Percentiles rank a stretch among this genome's conserved stretches.
Conservation (phyloP, 306 rosid species). For the Cercis canadensis region DNA sequence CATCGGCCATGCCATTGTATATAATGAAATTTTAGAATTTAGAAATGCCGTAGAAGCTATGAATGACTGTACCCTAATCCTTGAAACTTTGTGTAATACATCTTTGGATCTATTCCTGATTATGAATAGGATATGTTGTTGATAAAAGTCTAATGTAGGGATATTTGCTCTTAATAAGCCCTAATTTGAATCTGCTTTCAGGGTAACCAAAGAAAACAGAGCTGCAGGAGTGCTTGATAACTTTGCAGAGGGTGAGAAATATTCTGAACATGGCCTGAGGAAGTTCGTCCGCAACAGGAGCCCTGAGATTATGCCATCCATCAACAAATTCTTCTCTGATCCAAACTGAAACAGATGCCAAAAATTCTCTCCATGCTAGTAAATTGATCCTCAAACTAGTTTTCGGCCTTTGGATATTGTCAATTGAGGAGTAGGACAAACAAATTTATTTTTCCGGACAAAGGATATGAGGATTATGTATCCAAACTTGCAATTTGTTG, state of each 20-base stretch:
- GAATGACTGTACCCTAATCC: not conserved
- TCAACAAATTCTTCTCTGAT: constrained; percentile 90
- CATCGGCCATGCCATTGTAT: too few species aligned
- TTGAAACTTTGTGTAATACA: not conserved
- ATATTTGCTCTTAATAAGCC: too few species aligned
- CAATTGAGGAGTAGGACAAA: constrained; percentile 38
- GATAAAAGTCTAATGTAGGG: too few species aligned
- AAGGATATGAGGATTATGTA: not conserved
- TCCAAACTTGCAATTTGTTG: constrained; percentile 12
- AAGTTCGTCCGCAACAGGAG: constrained; percentile 66
- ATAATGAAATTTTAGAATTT: not conserved
- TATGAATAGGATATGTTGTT: not conserved
- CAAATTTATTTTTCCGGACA: constrained; percentile 22
- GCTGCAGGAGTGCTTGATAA: constrained; percentile 91
- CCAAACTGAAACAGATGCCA: too few species aligned
- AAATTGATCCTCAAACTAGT: constrained; percentile 7
- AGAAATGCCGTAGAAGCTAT: constrained; percentile 5
- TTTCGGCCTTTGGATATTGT: constrained; percentile 24
- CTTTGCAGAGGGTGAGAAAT: constrained; percentile 60
- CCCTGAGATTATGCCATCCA: constrained; percentile 83
- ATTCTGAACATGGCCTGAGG: constrained; percentile 54
- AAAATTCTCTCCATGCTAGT: not conserved
- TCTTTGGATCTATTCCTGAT: constrained; percentile 14
- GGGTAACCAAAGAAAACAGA: constrained; percentile 86
- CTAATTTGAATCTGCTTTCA: constrained; percentile 40